phyloP scores from a whole-genome alignment of 495 filamentous ascomycete genomes.

The Penicillium argentinense region DNA sequence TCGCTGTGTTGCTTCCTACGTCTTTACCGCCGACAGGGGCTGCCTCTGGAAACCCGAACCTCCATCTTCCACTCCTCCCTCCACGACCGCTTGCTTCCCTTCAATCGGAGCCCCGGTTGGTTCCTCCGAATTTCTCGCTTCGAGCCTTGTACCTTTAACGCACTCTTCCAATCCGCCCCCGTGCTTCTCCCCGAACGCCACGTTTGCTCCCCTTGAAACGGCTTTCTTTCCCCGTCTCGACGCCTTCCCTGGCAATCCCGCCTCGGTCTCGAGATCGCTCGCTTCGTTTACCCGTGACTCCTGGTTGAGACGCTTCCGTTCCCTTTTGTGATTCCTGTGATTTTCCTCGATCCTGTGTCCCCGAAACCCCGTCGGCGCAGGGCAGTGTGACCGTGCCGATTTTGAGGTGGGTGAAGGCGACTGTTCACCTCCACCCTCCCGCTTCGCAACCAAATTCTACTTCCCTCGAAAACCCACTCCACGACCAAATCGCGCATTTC shows the following conservation, averaged over 20 bases:
- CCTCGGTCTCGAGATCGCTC: too few relatives aligned
- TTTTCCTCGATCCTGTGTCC: slow-evolving; percentile 2
- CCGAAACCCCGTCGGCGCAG: too few relatives aligned
- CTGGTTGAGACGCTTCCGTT: slow-evolving; percentile 21
- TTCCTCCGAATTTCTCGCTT: slow-evolving; percentile 12
- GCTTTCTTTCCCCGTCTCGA: neutral
- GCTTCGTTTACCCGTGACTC: slow-evolving; percentile 17
- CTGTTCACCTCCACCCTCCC: slow-evolving; percentile 10
- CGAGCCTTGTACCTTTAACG: slow-evolving; percentile 1
- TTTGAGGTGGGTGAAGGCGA: slow-evolving; percentile 16
- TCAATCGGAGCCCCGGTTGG: slow-evolving; percentile 27
- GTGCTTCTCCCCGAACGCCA: slow-evolving; percentile 1
- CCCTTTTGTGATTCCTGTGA: neutral
- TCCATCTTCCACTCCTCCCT: neutral
- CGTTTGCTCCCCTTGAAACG: neutral
- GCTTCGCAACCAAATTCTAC: neutral
- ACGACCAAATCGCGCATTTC: too few relatives aligned
- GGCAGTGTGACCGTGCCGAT: too few relatives aligned
- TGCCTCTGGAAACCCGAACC: slow-evolving; percentile 10
- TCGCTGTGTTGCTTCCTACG: too few relatives aligned
- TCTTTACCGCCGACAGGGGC: slow-evolving; percentile 30
- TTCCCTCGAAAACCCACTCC: neutral
- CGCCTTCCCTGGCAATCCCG: slow-evolving; percentile 3
- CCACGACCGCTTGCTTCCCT: slow-evolving; percentile 4
- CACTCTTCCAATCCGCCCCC: neutral